A percentile compares a stretch with the other conserved stretches of the same genome.
Conservation (phyloP, 2,329 filamentous ascomycete species). For the Arachnopeziza araneosa region DNA sequence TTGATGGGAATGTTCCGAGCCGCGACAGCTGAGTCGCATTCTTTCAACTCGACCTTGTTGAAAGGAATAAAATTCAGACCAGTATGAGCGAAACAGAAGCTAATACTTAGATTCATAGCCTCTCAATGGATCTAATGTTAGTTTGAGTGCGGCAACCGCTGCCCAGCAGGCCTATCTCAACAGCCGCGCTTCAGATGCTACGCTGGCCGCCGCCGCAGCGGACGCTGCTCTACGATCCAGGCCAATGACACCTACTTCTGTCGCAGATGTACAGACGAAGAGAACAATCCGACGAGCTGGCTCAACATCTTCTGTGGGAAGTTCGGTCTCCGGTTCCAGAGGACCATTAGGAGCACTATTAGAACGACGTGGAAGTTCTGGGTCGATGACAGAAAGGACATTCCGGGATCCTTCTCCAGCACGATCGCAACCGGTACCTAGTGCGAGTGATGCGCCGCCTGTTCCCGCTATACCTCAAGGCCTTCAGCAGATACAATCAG, state of each 20-base stretch:
- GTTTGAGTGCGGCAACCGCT: constrained; percentile 48
- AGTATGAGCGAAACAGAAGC: neutral
- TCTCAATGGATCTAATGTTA: neutral
- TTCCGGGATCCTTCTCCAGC: constrained; percentile 73
- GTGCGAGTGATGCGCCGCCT: constrained; percentile 54
- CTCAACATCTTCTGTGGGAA: constrained; percentile 64
- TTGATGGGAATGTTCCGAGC: neutral
- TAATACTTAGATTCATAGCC: neutral
- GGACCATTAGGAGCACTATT: constrained; percentile 37
- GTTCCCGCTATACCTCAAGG: constrained; percentile 66
- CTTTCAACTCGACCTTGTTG: neutral
- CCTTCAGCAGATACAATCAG: constrained; percentile 29
- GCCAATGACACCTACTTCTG: constrained; percentile 70
- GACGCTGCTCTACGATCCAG: constrained; percentile 77
- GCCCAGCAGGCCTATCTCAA: constrained; percentile 76
- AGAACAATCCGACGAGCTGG: constrained; percentile 68
- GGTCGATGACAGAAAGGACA: constrained; percentile 84
- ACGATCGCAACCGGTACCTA: constrained; percentile 37
- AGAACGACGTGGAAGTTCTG: constrained; percentile 61
- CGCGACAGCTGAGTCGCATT: neutral
- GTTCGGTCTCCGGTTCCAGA: constrained; percentile 38
- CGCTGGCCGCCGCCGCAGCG: constrained; percentile 78
- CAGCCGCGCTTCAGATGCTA: constrained; percentile 55
- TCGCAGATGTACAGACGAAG: constrained; percentile 82
- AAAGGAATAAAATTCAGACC: neutral